Evolutionary conservation across 2,329 filamentous ascomycete species (phyloP), one percentile per base, ranked within the genome.

Genomic region (Pseudohalonectria lignicola): DNA sequence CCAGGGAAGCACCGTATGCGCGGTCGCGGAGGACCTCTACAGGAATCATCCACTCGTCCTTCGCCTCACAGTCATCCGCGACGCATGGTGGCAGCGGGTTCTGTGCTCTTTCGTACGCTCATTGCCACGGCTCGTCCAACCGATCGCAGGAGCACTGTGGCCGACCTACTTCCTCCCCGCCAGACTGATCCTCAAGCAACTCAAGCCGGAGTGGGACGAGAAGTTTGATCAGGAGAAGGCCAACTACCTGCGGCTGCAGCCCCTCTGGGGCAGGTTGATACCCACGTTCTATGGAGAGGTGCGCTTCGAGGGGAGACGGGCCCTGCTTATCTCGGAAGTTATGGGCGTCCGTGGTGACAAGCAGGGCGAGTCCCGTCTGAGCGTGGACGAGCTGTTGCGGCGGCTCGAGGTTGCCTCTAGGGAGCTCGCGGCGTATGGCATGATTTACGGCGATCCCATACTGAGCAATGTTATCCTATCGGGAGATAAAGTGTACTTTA

Each of bases 141-240:
- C 7, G n/a, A 11, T 9, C 3, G n/a, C 29, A 16, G n/a, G 29
- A 10, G 29, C 29, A n/a, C 19, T 17, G 3, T 36, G 26, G 12
- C 36, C 36, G n/a, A 15, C 20, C 17, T 30, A 26, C 19, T 40
- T 43, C 33, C 41, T 46, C 16, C 42, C 36, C 11, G 15, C 20
- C 6, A 36, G 16, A 9, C 25, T 46, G 12, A 15, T 47, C 11
- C 21, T 45, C 11, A 47, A 47, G 34, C 39, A 42, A 18, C 31
- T 33, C 17, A 46, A 46, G 25, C 26, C 34, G 0, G 26, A 39
- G 7, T 43, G 30, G 34, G 36, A 43, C 10, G 31, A 43, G 7
- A 42, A 46, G 19, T 47, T 45, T 15, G 30, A 41, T 26, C 43
- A 42, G 28, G 44, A 47, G 23, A 32, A 40, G 21, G 9, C 5